phyloP scores from a whole-genome alignment of 2,329 filamentous ascomycete genomes.

The Biscogniauxia marginata region DNA sequence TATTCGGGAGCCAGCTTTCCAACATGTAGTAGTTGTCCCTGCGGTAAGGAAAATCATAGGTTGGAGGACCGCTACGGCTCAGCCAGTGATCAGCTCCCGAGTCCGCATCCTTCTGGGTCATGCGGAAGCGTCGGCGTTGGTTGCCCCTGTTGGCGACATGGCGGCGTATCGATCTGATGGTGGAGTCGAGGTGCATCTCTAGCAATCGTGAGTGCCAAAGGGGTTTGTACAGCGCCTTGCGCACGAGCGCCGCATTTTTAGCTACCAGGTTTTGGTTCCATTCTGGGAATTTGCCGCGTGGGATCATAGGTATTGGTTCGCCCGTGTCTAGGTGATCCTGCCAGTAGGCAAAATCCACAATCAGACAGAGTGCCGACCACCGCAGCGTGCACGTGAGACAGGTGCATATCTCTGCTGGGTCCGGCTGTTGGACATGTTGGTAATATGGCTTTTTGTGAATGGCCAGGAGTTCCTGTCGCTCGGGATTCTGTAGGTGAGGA shows the following conservation, averaged over 20 bases:
- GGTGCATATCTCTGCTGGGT: conserved; percentile 50
- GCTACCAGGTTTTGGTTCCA: conserved; percentile 51
- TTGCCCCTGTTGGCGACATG: conserved; percentile 51
- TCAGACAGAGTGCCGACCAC: conserved; percentile 55
- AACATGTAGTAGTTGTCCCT: conserved; percentile 60
- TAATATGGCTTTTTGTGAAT: conserved; percentile 50
- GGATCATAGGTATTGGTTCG: conserved; percentile 51
- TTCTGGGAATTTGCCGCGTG: conserved; percentile 43
- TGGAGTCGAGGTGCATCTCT: conserved; percentile 47
- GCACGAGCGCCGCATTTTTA: conserved; percentile 43
- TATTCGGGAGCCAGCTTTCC: conserved; percentile 55
- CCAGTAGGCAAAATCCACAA: conserved; percentile 57
- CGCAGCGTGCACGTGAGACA: conserved; percentile 55
- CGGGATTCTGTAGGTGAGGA: conserved; percentile 30
- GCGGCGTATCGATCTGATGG: conserved; percentile 42
- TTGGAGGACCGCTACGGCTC: conserved; percentile 47
- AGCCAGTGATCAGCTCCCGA: conserved; percentile 51
- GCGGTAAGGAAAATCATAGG: conserved; percentile 52
- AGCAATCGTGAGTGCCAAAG: conserved; percentile 51
- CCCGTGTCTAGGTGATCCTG: conserved; percentile 50
- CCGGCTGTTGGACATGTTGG: conserved; percentile 48
- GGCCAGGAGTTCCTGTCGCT: conserved; percentile 41
- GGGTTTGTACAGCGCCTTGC: conserved; percentile 44
- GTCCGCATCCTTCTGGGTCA: conserved; percentile 44
- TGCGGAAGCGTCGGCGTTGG: conserved; percentile 41